Conservation (phyloP, 1,139 yeast species). For the Lodderomyces pseudojiufengensis region DNA sequence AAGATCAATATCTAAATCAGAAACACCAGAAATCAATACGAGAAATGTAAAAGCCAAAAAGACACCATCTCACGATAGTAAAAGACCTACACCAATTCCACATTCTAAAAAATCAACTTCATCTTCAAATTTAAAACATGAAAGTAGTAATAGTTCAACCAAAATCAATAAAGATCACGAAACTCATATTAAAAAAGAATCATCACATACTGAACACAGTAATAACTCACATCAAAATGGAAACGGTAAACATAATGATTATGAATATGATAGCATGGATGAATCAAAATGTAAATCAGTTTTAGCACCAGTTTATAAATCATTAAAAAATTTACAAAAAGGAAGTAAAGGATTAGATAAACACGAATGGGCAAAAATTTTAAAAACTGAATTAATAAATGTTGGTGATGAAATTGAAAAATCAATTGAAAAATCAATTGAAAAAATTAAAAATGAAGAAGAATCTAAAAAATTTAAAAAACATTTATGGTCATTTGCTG, state of each 20-base stretch:
- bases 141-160: slow-evolving; percentile 5
- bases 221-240: slow-evolving; percentile 1
- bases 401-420: slow-evolving; percentile 69
- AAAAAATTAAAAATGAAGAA: slow-evolving; percentile 17
- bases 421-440: slow-evolving; percentile 12
- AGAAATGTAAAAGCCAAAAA: slow-evolving; percentile 11
- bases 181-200: not conserved
- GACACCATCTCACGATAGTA: too few relatives aligned
- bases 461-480: slow-evolving; percentile 35
- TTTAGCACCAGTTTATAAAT: slow-evolving; percentile 70
- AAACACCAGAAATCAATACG: slow-evolving; percentile 16
- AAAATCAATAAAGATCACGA: not conserved
- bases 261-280: slow-evolving; percentile 66
- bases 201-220: slow-evolving; percentile 1
- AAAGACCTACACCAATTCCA: slow-evolving; percentile 6
- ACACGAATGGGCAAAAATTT: slow-evolving; percentile 74
- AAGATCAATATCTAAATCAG: slow-evolving; percentile 15
- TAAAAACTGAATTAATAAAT: slow-evolving; percentile 69
- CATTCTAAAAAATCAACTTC: slow-evolving; percentile 4
- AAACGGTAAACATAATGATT: slow-evolving; percentile 30
- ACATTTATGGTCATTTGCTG: slow-evolving; percentile 90
- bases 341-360: slow-evolving; percentile 83
- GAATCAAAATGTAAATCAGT: slow-evolving; percentile 75
- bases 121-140: slow-evolving; percentile 11
- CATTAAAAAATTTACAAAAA: slow-evolving; percentile 69